Base-by-base conservation (phyloP, 148 eudicot species). In the Polygonum aviculare region DNA sequence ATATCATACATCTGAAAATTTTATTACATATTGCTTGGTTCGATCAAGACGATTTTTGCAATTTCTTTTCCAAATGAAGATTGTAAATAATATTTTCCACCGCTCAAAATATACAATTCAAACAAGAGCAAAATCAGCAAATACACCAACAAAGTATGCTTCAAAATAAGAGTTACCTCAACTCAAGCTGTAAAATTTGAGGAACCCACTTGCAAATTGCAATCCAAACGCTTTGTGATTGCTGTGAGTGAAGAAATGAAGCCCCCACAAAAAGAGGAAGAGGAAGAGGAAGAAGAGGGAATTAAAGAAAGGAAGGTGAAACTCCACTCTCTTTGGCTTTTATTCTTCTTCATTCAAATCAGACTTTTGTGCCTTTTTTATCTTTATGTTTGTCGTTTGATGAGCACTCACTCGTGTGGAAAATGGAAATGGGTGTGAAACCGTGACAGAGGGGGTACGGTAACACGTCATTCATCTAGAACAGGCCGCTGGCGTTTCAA, bases 401-500 rank as follows among this genome's bases (percentile, higher is more conserved):
- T 54, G 60, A 12, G 65, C 0, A 12, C 15, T 39, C 69, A 63
- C 69, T 14, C 39, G 69, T 63, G 71, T 65, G 71, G 18, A 35
- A 63, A 52, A 65, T 12, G 16, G 71, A 63, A 52, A 65, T 3
- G 16, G 71, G 41, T 35, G 10, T 15, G 36, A 65, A 35, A 65
- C 44, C 41, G 69, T 63, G 69, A 63, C 69, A 31, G 69, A 63
- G 4, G 69, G 69, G 69, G 69, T 63, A 63, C 69, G 69, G 39
- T 31, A 15, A 63, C 39, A 63, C 69, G 39, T 63, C 69, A 31
- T 31, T 63, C 69, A 63, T 31, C 69, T 63, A 33, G 8, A 63
- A 63, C 14, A 26, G 31, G 31, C 31, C 31, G 31, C 31, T 26
- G 31, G 31, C 31, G 31, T 26, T 26, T 26, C 31, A 22, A 22